phyloP scores from a whole-genome alignment of 257 asterid species.

The Fraxinus pennsylvanica region DNA sequence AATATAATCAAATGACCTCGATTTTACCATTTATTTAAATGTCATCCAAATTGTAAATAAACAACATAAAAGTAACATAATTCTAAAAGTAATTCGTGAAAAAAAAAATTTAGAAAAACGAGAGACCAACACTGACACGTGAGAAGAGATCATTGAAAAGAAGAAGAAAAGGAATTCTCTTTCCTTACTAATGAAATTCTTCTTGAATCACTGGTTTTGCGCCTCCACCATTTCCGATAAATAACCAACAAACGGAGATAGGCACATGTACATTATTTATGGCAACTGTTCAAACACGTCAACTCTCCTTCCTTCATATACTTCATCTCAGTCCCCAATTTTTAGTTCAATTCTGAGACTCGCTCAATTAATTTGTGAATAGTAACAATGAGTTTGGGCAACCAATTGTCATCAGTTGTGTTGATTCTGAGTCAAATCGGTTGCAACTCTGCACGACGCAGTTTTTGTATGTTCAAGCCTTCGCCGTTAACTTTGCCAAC shows the following conservation, averaged over 20 bases:
- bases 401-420: conserved; percentile 25
- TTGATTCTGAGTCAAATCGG: conserved; percentile 38
- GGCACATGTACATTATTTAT: background rate
- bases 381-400: conserved; percentile 32
- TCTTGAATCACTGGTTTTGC: conserved; percentile 24
- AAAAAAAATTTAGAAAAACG: too few species aligned
- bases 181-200: background rate
- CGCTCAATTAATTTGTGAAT: conserved; percentile 4
- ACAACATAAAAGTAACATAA: too few species aligned
- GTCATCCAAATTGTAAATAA: too few species aligned
- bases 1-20: too few species aligned
- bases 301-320: conserved; percentile 3
- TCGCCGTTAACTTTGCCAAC: conserved; percentile 29
- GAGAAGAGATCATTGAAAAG: background rate
- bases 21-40: too few species aligned
- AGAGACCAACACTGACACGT: too few species aligned
- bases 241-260: conserved; percentile 21
- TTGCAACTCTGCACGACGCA: conserved; percentile 29
- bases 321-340: background rate
- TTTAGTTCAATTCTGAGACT: conserved; percentile 12
- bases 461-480: conserved; percentile 22
- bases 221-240: conserved; percentile 31
- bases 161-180: background rate
- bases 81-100: too few species aligned
- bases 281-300: conserved; percentile 27